Base-by-base conservation (phyloP, 1,139 yeast genomes). In the Scheffersomyces segobiensis region DNA sequence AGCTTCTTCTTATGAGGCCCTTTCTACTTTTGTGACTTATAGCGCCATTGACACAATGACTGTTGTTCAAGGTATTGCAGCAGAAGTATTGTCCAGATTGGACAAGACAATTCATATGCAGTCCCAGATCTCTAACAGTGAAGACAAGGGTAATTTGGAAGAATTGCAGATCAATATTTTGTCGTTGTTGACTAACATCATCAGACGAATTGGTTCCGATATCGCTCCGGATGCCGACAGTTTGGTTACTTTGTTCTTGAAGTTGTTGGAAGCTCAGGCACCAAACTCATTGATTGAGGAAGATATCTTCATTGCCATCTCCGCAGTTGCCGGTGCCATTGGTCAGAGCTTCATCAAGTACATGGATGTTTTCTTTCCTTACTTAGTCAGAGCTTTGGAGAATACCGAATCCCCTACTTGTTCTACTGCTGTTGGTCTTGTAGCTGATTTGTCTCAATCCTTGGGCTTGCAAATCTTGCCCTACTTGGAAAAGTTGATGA, bases 361-460 rank as follows among this genome's bases (percentile, higher is more conserved):
- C 72, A 86, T 93, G 87, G 88, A 85, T 59, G 84, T 89, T 3
- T 91, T 95, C 71, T 80, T 91, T 62, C 98, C 98, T 56, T 93
- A 81, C 71, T 81, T 95, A 71, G 86, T 87, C 21, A 82, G 82
- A 61, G 97, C 97, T 0, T 81, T 95, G 63, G 85, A 86, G 67
- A 93, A 92, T 73, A 87, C 91, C 12, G 97, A 92, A 54, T 86
- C 93, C 8, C 91, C 93, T 52, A 87, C 93, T 22, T 88, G 97
- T 66, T 85, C 84, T 63, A 91, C 97, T 17, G 97, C 98, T 2
- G 92, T 95, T 60, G 98, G 99, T 4, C 83, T 96, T 59, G 93
- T 95, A 60, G 98, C 98, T n/a, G 99, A 95, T 75, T 88, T 95
- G 65, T 86, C 97, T n/a, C 97, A 93, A 70, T 90, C 98, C 1